Base-by-base conservation (phyloP, 192 early-diverging fungal genomes). In the Backusella mclennaniae region DNA sequence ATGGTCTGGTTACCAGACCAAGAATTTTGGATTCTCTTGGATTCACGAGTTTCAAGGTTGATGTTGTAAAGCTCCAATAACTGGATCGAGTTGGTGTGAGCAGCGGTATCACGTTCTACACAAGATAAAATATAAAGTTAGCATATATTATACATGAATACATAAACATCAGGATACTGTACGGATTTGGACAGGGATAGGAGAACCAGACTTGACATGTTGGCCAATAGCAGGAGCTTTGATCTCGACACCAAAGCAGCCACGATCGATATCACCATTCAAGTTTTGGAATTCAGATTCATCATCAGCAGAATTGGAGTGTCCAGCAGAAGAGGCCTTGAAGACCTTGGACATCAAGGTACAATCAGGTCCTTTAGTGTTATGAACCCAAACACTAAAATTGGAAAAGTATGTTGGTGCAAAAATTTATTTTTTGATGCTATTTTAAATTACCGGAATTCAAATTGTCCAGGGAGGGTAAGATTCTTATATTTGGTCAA, bases 341-440 rank as follows among this genome's bases (percentile, higher is more conserved):
- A 81, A 81, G 5, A 81, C 80, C 76, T 81, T 81, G 76, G 73
- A 74, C 80, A 81, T 81, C 33, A 77, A 71, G 15, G 76, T 77
- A 74, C 80, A 81, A 36, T 81, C 80, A 39, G 80, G 80, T 41
- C 80, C 80, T 11, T 31, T 35, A 19, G 67, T 39, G 42, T 79
- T 79, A 67, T 79, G 77, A 29, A 79, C 77, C 77, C 77, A 79
- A 17, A 79, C 77, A 74, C 75, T 73, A 36, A 35, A 33, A 36
- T 71, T 23, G 36, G 35, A 42, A 71, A 42, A 71, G 21, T 29
- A 1, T 9, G 70, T 71, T 71, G 46, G 42, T 42, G 35, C 23
- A 36, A 68, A 36, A 68, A 35, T 68, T 35, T 35, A 35, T 2
- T 26, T 33, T 68, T 68, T 35, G 35, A 35, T 35, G 35, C 29